Percentiles rank a stretch among this genome's conserved stretches.
phyloP scores from a whole-genome alignment of 768 basidiomycete genomes.

The Bullera alba region DNA sequence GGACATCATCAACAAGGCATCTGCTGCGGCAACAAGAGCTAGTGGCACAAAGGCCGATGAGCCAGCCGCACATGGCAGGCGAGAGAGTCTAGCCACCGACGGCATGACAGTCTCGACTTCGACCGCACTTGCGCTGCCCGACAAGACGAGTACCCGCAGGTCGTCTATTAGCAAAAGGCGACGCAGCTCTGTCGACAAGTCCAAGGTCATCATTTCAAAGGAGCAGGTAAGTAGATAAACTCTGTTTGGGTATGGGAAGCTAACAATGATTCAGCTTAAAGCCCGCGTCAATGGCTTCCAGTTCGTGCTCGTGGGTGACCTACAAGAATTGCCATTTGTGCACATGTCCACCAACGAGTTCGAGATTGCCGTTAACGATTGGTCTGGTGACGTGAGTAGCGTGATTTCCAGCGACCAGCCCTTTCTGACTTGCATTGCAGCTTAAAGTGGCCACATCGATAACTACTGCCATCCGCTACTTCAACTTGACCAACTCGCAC shows the following conservation, averaged over 20 bases:
- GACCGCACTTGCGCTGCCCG: constrained; percentile 25
- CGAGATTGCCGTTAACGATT: constrained; percentile 73
- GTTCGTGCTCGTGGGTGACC: constrained; percentile 84
- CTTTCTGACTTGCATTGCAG: constrained; percentile 49
- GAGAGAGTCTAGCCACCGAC: constrained; percentile 13
- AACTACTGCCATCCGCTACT: constrained; percentile 80
- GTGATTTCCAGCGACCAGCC: not conserved
- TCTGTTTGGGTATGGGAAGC: not conserved
- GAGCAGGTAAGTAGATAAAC: constrained; percentile 59
- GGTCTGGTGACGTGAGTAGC: constrained; percentile 74
- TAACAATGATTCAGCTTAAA: constrained; percentile 59
- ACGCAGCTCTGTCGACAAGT: constrained; percentile 35
- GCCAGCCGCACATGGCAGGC: not conserved
- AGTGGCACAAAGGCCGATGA: constrained; percentile 8
- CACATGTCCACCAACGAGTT: constrained; percentile 84
- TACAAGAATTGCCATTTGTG: constrained; percentile 89
- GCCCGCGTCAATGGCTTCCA: constrained; percentile 85
- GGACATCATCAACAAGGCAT: constrained; percentile 64
- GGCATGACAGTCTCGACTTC: constrained; percentile 17
- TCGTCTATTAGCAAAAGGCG: constrained; percentile 21
- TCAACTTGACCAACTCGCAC: constrained; percentile 94
- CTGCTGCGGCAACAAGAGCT: constrained; percentile 58
- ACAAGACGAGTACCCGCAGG: constrained; percentile 5
- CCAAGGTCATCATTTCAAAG: constrained; percentile 60
- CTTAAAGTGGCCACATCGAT: constrained; percentile 75